A percentile compares a stretch with the other conserved stretches of the same genome.
These are phyloP conservation scores for Cystoderma amianthinum DNA, from an alignment of 768 basidiomycete species.

Conservation along the genomic window DNA sequence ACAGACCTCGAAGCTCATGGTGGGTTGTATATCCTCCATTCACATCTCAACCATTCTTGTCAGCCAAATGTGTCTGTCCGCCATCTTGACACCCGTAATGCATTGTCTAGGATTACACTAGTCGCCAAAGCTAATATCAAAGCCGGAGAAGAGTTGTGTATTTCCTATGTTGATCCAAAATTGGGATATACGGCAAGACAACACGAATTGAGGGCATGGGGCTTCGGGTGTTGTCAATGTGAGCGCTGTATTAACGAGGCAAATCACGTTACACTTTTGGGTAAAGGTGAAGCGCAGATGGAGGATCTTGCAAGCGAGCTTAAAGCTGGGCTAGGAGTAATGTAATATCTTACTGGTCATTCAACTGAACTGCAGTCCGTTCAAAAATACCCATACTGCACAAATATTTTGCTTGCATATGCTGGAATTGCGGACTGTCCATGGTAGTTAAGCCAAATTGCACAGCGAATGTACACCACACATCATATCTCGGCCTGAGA, in stretches of 20 bases:
- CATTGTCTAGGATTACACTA: constrained; percentile 69
- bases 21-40: constrained; percentile 79
- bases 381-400: no score
- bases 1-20: constrained; percentile 81
- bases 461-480: no score
- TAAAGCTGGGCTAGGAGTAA: constrained; percentile 58
- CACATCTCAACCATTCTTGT: constrained; percentile 85
- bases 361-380: no score
- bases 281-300: constrained; percentile 18
- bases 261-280: constrained; percentile 25
- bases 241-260: constrained; percentile 60
- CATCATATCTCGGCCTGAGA: no score
- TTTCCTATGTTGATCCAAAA: constrained; percentile 77
- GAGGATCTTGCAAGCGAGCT: constrained; percentile 53
- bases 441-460: no score
- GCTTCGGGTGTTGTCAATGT: constrained; percentile 68
- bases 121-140: constrained; percentile 61
- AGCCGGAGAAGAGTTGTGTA: constrained; percentile 66
- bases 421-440: no score
- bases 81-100: constrained; percentile 62
- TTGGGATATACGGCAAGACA: constrained; percentile 39
- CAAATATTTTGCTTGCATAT: no score
- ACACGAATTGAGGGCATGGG: constrained; percentile 59
- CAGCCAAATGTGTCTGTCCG: constrained; percentile 73
- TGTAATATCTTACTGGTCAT: constrained; percentile 18